Evolutionary conservation across 805 yeast species (phyloP).

Genomic region (Zygotorulaspora florentina): DNA sequence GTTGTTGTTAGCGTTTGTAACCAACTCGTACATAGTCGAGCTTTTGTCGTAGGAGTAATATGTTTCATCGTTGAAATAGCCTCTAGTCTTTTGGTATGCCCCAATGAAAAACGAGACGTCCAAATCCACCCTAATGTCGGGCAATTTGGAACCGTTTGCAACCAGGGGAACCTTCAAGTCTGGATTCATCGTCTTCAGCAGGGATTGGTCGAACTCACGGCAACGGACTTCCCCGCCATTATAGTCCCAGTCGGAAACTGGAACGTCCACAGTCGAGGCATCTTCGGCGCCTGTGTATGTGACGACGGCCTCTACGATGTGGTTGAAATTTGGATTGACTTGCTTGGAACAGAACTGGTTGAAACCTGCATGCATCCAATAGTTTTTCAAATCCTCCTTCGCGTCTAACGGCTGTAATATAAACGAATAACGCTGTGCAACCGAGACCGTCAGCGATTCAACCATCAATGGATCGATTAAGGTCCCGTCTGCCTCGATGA

Average conservation of each 20-base stretch:
- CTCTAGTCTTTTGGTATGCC: constrained; percentile 24
- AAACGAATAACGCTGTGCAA: constrained; percentile 68
- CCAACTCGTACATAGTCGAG: constrained; percentile 16
- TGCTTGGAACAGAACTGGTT: constrained; percentile 37
- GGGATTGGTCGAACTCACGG: constrained; percentile 26
- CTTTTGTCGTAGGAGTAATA: constrained; percentile 20
- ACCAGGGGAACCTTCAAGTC: constrained; percentile 19
- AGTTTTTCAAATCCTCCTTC: constrained; percentile 40
- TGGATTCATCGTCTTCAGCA: constrained; percentile 20
- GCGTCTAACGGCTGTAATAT: constrained; percentile 47
- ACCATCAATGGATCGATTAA: constrained; percentile 44
- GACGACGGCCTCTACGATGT: constrained; percentile 34
- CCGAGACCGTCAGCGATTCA: constrained; percentile 45
- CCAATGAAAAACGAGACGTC: constrained; percentile 29
- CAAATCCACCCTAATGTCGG: constrained; percentile 16
- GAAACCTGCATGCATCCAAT: constrained; percentile 40
- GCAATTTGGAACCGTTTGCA: constrained; percentile 16
- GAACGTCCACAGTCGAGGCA: constrained; percentile 6
- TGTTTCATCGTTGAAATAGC: constrained; percentile 27
- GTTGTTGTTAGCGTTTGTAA: constrained; percentile 8
- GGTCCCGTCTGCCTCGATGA: constrained; percentile 53
- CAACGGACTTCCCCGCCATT: constrained; percentile 26
- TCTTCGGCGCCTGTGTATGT: constrained; percentile 21
- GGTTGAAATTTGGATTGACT: constrained; percentile 34
- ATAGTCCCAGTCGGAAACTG: constrained; percentile 14